phyloP scores from a whole-genome alignment of 768 basidiomycete genomes.

The Boletus barrowsii region DNA sequence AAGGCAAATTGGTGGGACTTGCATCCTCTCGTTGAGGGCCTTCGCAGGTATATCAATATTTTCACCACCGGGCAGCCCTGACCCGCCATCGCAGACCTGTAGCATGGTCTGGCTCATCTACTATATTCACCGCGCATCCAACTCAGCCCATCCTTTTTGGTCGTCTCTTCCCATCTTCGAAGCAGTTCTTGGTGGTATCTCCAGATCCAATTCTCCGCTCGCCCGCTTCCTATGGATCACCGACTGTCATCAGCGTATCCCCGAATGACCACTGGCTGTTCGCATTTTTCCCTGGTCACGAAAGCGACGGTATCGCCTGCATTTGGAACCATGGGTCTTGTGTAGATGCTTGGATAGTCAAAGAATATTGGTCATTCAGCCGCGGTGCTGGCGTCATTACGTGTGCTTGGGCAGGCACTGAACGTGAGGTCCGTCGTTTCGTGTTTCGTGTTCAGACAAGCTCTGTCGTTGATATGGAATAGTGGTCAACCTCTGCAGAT shows the following conservation, averaged over 20 bases:
- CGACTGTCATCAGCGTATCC: slow-evolving; percentile 58
- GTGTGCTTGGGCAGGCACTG: slow-evolving; percentile 56
- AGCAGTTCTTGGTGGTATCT: slow-evolving; percentile 56
- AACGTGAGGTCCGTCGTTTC: slow-evolving; percentile 51
- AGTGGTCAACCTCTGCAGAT: slow-evolving; percentile 54
- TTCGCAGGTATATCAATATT: slow-evolving; percentile 43
- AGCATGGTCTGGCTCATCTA: slow-evolving; percentile 67
- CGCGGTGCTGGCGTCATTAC: slow-evolving; percentile 56
- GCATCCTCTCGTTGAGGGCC: slow-evolving; percentile 55
- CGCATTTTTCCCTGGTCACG: slow-evolving; percentile 67
- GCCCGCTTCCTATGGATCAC: slow-evolving; percentile 53
- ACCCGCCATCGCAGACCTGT: slow-evolving; percentile 48
- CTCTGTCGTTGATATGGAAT: slow-evolving; percentile 1
- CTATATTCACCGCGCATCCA: slow-evolving; percentile 68
- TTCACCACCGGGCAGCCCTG: not conserved
- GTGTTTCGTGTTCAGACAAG: not conserved
- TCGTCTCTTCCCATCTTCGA: slow-evolving; percentile 68
- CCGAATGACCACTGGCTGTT: slow-evolving; percentile 64
- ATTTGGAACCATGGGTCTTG: slow-evolving; percentile 60
- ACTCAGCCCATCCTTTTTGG: slow-evolving; percentile 57
- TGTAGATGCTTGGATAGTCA: slow-evolving; percentile 59
- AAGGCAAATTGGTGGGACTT: slow-evolving; percentile 75
- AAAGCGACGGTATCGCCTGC: slow-evolving; percentile 57
- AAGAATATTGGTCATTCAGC: slow-evolving; percentile 53
- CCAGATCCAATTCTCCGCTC: slow-evolving; percentile 48